These are phyloP conservation scores for Torrubiellomyces zombiae DNA, from an alignment of 2,329 filamentous ascomycete species.

Conservation along the genomic window DNA sequence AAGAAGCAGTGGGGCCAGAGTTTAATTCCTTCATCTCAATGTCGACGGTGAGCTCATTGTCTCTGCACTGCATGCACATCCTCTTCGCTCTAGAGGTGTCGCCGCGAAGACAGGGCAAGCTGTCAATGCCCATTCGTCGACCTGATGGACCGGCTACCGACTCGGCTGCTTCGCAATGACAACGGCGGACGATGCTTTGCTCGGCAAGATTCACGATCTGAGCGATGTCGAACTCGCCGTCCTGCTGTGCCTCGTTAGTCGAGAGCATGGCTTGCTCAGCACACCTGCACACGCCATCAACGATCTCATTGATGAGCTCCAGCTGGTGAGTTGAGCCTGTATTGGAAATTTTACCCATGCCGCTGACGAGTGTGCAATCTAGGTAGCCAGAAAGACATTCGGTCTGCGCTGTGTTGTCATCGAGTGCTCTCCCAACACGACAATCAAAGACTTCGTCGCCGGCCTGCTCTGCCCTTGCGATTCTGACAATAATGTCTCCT, in stretches of 20 bases:
- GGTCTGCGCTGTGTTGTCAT: conserved; percentile 53
- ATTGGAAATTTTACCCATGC: too few relatives aligned
- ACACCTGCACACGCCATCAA: conserved; percentile 45
- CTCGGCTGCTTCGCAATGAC: too few relatives aligned
- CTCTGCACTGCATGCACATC: too few relatives aligned
- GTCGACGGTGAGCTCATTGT: too few relatives aligned
- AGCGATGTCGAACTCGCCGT: conserved; percentile 79
- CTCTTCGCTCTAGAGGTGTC: too few relatives aligned
- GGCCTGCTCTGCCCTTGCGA: conserved; percentile 38
- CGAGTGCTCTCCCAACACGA: conserved; percentile 55
- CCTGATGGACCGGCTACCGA: too few relatives aligned
- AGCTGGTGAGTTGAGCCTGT: conserved; percentile 34
- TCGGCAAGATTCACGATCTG: conserved; percentile 57
- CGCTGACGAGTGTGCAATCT: too few relatives aligned
- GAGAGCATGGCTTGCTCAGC: conserved; percentile 80
- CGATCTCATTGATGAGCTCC: conserved; percentile 56
- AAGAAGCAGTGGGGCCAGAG: too few relatives aligned
- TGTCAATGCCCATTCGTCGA: too few relatives aligned
- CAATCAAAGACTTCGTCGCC: conserved; percentile 64
- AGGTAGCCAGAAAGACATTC: conserved; percentile 57
- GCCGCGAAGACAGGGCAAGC: too few relatives aligned
- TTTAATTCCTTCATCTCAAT: too few relatives aligned
- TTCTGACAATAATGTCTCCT: conserved; percentile 8
- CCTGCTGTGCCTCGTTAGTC: conserved; percentile 62
- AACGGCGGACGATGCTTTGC: conserved; percentile 19